phyloP scores from a whole-genome alignment of 306 rosid species.

The Fagus crenata region DNA sequence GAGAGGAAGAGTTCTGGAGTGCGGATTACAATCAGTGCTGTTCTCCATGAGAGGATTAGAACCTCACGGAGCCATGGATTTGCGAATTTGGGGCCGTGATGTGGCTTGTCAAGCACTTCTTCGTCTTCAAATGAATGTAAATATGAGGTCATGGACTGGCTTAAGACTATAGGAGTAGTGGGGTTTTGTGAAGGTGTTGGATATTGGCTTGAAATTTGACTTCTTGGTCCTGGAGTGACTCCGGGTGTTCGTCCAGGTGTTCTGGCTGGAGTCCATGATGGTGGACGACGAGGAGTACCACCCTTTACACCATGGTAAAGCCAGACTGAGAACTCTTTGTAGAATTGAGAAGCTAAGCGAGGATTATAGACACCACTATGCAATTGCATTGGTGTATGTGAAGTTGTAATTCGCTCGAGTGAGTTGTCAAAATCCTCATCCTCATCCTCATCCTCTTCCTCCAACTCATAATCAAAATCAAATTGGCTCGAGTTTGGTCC shows the following conservation, averaged over 20 bases:
- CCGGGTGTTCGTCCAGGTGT: constrained; percentile 69
- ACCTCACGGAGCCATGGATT: constrained; percentile 89
- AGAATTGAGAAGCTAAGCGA: constrained; percentile 81
- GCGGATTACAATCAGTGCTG: constrained; percentile 67
- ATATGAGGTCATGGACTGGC: constrained; percentile 48
- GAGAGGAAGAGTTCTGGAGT: constrained; percentile 92
- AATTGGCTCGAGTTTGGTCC: constrained; percentile 42
- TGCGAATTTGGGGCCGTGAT: constrained; percentile 58
- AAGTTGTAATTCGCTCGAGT: constrained; percentile 54
- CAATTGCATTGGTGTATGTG: constrained; percentile 47
- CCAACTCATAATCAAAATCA: constrained; percentile 31
- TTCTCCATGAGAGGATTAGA: constrained; percentile 73
- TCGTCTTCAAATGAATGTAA: constrained; percentile 50
- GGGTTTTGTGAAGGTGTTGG: constrained; percentile 46
- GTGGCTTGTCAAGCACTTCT: constrained; percentile 57
- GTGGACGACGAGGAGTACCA: constrained; percentile 64
- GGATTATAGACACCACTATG: constrained; percentile 54
- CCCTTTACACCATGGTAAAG: constrained; percentile 73
- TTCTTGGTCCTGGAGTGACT: constrained; percentile 46
- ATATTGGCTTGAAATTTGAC: constrained; percentile 51
- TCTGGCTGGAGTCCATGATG: constrained; percentile 84
- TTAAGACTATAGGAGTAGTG: constrained; percentile 33
- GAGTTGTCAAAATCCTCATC: constrained; percentile 67
- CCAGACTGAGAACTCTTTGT: constrained; percentile 78
- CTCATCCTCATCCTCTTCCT: constrained; percentile 23